Evolutionary conservation across 805 yeast genomes (phyloP).

Genomic region (Barnettozyma botsteinii): DNA sequence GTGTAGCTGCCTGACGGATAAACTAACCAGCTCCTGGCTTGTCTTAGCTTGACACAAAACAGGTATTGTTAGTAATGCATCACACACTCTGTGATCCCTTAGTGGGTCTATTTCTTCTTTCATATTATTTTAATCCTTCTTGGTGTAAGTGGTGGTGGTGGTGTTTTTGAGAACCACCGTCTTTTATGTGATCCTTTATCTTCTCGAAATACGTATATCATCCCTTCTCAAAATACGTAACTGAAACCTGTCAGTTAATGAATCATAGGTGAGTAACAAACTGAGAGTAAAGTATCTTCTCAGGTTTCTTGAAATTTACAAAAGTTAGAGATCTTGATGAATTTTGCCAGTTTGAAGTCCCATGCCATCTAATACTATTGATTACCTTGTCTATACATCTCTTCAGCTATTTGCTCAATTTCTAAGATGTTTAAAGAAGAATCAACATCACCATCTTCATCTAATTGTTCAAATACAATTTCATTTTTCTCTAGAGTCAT

Average conservation of each 20-base stretch:
- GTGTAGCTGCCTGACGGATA: neutral
- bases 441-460: conserved; percentile 32
- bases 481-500: conserved; percentile 36
- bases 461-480: conserved; percentile 51
- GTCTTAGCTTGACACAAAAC: neutral
- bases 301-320: no score
- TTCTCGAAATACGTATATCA: no score
- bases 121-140: neutral
- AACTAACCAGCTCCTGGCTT: neutral
- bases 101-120: conserved; percentile 3
- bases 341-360: no score
- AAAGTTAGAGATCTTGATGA: no score
- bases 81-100: conserved; percentile 1
- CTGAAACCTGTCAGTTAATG: no score
- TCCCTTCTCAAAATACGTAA: no score
- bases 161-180: no score
- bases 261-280: no score
- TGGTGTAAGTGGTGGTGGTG: no score
- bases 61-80: conserved; percentile 5
- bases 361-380: no score
- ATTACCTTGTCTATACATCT: conserved; percentile 29
- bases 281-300: no score
- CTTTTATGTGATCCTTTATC: no score
- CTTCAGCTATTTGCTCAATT: conserved; percentile 54
- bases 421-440: conserved; percentile 46